Evolutionary conservation across 2,329 filamentous ascomycete species (phyloP), one percentile per base, ranked within the genome.

Genomic region (Pseudopithomyces maydicus): DNA sequence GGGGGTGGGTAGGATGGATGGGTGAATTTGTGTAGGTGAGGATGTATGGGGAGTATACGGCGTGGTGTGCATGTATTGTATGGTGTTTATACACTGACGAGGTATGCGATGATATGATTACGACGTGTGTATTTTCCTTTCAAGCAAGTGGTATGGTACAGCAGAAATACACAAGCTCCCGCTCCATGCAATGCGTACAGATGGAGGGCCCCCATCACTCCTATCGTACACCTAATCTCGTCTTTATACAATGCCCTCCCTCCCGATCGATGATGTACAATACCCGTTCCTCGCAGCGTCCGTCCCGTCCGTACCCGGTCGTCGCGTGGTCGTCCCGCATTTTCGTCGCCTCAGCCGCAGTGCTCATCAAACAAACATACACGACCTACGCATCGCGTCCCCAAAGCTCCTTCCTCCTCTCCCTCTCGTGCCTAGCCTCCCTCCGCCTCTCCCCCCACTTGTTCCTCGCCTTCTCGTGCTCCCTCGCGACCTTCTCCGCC

Each of bases 381-480:
- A 26, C 22, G 38, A 32, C 39, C 78, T 74, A 87, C 58, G 79
- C 81, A 74, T 86, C 85, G 66, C 79, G 79, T 46, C 82, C 84
- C 87, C 86, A 89, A 32, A 80, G 69, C 67, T 82, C 82, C 78
- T 82, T 85, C 74, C 87, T 83, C 72, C 83, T 79, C 66, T 77
- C 73, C 66, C 87, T 83, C 72, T 83, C 78, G 66, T 77, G 73
- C 66, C 86, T 77, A 66, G 88, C 86, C 71, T 88, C 84, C 61
- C 86, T 81, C 41, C 79, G 80, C 74, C 84, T 83, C 75, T 81
- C 82, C 49, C 87, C 87, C 87, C 87, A 90, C 74, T 78, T 81
- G 54, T 76, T 79, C 77, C 86, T 85, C 43, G 84, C 79, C 45
- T 75, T 80, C 67, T 84, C 81, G 65, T 85, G 69, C 63, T 76